These are phyloP conservation scores for Fulvia fulva DNA, from an alignment of 2,329 filamentous ascomycete species.

Conservation along the genomic window DNA sequence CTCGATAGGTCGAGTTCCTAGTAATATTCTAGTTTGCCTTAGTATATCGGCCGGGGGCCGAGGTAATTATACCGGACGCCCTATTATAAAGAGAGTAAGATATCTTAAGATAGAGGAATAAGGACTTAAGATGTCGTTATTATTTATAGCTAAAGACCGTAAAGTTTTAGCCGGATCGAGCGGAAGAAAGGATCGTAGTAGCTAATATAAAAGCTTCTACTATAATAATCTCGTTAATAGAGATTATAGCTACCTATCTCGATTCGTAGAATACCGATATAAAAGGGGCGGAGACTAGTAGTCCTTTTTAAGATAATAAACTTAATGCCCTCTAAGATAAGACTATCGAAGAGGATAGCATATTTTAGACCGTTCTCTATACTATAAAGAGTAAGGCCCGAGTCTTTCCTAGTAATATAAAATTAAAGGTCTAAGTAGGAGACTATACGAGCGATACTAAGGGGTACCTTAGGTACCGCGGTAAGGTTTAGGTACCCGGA, in stretches of 20 bases:
- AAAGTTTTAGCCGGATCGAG: neutral
- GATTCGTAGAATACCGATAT: neutral
- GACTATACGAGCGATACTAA: neutral
- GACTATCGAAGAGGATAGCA: no score
- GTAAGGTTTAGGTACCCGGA: neutral
- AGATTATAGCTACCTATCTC: neutral
- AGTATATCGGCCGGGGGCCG: conserved; percentile 7
- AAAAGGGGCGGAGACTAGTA: neutral
- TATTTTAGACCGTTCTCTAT: neutral
- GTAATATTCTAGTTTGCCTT: conserved; percentile 10
- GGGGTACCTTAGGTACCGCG: neutral
- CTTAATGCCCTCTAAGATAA: neutral
- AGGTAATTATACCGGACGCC: neutral
- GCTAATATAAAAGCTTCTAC: neutral
- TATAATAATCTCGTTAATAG: neutral
- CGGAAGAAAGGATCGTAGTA: neutral
- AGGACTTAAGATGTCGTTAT: neutral
- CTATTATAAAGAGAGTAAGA: conserved; percentile 9
- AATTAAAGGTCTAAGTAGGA: neutral
- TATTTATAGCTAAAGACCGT: no score
- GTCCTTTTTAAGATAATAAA: neutral
- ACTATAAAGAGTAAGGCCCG: neutral
- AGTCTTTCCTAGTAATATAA: neutral
- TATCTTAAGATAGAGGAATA: conserved; percentile 6
- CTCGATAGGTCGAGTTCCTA: conserved; percentile 9